A percentile compares a stretch with the other conserved stretches of the same genome.
Evolutionary conservation across 768 basidiomycete genomes (phyloP).

Genomic region (Amanita jacksonii): DNA sequence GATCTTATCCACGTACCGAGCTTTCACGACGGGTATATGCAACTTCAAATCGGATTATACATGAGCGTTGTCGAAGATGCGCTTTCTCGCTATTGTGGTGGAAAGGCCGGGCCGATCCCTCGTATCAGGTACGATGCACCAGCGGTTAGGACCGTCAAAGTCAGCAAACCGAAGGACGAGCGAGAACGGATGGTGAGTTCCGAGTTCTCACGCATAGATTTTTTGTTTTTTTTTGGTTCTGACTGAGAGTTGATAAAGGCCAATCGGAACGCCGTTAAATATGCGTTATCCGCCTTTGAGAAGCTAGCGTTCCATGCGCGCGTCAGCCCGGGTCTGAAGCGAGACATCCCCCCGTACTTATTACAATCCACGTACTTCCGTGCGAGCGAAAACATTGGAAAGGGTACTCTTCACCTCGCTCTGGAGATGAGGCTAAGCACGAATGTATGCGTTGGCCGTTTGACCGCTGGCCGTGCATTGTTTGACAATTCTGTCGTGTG

Average conservation of each 20-base stretch:
- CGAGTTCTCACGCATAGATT: background rate
- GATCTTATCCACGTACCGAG: slow-evolving; percentile 5
- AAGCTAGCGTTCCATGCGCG: too few species aligned
- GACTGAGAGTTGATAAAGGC: background rate
- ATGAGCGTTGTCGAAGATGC: slow-evolving; percentile 4
- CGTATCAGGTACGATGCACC: background rate
- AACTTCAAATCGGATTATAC: slow-evolving; percentile 4
- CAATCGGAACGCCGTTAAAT: background rate
- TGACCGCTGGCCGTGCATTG: background rate
- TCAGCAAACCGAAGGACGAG: background rate
- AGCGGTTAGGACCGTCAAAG: background rate
- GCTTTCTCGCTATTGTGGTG: background rate
- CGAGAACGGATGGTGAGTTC: background rate
- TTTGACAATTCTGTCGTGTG: background rate
- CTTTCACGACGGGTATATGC: background rate
- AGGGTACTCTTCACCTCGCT: background rate
- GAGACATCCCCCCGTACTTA: too few species aligned
- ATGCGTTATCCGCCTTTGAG: too few species aligned
- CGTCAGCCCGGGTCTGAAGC: too few species aligned
- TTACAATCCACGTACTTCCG: background rate
- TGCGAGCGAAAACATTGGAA: background rate
- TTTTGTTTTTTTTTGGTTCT: background rate
- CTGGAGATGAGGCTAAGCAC: background rate
- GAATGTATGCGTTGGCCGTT: background rate
- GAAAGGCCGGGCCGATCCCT: background rate